phyloP scores from a whole-genome alignment of 1,284 basidiomycete species.

The Rhizoctonia solani region DNA sequence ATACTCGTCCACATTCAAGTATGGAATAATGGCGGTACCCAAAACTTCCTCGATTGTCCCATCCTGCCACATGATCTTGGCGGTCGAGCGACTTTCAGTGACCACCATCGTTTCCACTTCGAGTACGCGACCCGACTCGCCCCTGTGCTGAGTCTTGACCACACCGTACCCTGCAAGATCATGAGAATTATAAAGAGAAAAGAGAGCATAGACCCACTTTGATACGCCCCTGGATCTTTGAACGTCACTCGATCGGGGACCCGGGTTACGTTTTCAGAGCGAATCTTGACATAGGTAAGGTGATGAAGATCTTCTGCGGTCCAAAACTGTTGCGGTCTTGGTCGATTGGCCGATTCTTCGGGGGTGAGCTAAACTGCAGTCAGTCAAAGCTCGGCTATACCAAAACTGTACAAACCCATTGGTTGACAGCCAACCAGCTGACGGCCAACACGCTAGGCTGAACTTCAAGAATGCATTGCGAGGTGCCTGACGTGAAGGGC shows the following conservation, averaged over 20 bases:
- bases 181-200: not conserved
- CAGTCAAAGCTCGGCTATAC: not conserved
- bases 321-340: slow-evolving; percentile 78
- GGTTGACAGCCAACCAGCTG: slow-evolving; percentile 88
- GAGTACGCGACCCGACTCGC: slow-evolving; percentile 42
- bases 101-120: slow-evolving; percentile 65
- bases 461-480: slow-evolving; percentile 55
- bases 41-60: slow-evolving; percentile 64
- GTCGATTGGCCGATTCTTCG: slow-evolving; percentile 57
- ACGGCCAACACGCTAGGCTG: slow-evolving; percentile 80
- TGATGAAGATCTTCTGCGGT: slow-evolving; percentile 63
- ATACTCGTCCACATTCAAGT: slow-evolving; percentile 81
- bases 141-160: slow-evolving; percentile 10
- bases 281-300: slow-evolving; percentile 67
- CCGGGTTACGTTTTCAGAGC: slow-evolving; percentile 65
- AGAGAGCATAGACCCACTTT: slow-evolving; percentile 23
- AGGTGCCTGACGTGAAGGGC: slow-evolving; percentile 6
- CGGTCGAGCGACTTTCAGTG: slow-evolving; percentile 66
- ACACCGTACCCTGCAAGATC: not conserved
- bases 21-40: slow-evolving; percentile 74
- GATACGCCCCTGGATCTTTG: slow-evolving; percentile 47
- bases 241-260: slow-evolving; percentile 54
- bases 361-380: slow-evolving; percentile 57
- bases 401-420: slow-evolving; percentile 61
- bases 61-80: slow-evolving; percentile 89